These are phyloP conservation scores for Lachancea sp. DNA, from an alignment of 805 yeast genomes.

Conservation along the genomic window DNA sequence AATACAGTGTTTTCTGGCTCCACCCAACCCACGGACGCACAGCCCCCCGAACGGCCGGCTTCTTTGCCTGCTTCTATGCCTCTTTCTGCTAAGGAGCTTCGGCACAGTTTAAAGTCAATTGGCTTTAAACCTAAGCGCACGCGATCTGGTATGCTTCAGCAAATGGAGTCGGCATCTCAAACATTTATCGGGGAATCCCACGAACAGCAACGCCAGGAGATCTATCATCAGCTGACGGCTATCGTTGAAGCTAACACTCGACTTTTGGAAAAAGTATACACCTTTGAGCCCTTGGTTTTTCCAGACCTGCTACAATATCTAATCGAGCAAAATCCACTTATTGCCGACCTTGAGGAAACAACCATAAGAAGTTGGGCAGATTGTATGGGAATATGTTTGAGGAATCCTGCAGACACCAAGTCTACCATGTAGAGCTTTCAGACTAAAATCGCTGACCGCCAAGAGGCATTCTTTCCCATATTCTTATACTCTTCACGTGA, in stretches of 20 bases:
- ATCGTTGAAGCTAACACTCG: constrained; percentile 16
- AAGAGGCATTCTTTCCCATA: neutral
- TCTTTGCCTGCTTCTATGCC: constrained; percentile 14
- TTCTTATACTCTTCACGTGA: neutral
- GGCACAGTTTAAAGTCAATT: constrained; percentile 18
- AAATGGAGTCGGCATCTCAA: constrained; percentile 26
- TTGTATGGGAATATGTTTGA: constrained; percentile 26
- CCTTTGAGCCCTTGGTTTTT: constrained; percentile 25
- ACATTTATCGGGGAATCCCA: constrained; percentile 11
- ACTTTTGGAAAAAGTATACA: constrained; percentile 25
- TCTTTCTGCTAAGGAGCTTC: constrained; percentile 20
- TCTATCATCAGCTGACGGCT: constrained; percentile 20
- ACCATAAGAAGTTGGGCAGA: constrained; percentile 32
- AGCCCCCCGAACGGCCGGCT: neutral
- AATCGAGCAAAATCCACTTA: constrained; percentile 22
- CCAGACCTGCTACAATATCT: constrained; percentile 17
- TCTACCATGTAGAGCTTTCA: neutral
- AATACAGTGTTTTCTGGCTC: neutral
- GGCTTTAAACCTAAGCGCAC: constrained; percentile 29
- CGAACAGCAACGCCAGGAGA: constrained; percentile 12
- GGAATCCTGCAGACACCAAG: constrained; percentile 7
- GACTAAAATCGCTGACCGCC: neutral
- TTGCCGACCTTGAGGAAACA: constrained; percentile 23
- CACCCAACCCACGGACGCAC: neutral
- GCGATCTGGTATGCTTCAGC: constrained; percentile 25